phyloP scores from a whole-genome alignment of 257 asterid genomes.

The Dorcoceras hygrometricum region DNA sequence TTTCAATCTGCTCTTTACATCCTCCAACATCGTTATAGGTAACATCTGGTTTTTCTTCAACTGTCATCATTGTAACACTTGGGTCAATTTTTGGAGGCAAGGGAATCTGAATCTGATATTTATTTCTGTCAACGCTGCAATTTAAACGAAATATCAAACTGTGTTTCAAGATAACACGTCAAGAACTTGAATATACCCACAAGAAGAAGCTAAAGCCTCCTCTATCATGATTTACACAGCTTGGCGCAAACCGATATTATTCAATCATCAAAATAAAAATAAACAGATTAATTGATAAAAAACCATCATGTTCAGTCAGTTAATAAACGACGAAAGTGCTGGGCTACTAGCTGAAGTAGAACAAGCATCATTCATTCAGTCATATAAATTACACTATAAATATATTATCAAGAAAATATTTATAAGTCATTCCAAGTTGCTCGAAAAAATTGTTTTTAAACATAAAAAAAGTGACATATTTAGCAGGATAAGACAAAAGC shows the following conservation, averaged over 20 bases:
- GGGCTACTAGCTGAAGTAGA: too few species aligned
- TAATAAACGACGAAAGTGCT: neutral
- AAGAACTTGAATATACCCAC: neutral
- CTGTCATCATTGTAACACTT: slow-evolving; percentile 99
- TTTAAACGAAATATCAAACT: slow-evolving; percentile 20
- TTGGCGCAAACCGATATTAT: neutral
- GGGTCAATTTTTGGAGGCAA: slow-evolving; percentile 99
- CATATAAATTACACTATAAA: neutral
- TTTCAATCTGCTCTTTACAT: slow-evolving; percentile 96
- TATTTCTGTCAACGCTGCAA: slow-evolving; percentile 89
- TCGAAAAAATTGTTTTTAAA: too few species aligned
- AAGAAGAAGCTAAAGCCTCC: slow-evolving; percentile 18
- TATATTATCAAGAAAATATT: too few species aligned
- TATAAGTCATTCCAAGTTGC: neutral
- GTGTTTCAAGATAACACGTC: slow-evolving; percentile 16
- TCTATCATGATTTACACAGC: neutral
- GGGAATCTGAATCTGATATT: slow-evolving; percentile 97
- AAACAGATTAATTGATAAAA: slow-evolving; percentile 1
- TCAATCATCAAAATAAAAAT: neutral
- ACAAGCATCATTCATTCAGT: too few species aligned
- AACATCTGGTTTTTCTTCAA: slow-evolving; percentile 98
- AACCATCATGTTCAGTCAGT: neutral
- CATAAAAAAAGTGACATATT: neutral
- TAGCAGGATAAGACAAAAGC: neutral
- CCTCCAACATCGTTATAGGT: slow-evolving; percentile 98